These are phyloP conservation scores for Circinella minor DNA, from an alignment of 371 early-diverging fungal genomes.

Conservation along the genomic window DNA sequence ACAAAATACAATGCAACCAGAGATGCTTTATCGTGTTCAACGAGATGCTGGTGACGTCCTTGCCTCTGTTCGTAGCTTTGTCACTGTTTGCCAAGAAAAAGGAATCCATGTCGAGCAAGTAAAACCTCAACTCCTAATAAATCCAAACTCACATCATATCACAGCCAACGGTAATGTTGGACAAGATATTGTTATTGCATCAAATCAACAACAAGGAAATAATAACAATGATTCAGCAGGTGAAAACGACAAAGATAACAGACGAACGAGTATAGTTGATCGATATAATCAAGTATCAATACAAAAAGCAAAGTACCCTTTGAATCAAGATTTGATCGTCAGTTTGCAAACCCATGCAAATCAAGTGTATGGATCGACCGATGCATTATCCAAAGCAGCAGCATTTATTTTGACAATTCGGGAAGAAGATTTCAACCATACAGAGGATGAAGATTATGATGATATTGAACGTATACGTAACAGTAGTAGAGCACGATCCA, in stretches of 20 bases:
- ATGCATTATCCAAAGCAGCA: conserved; percentile 42
- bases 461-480: conserved; percentile 11
- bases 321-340: conserved; percentile 52
- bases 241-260: conserved; percentile 1
- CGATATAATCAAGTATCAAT: conserved; percentile 12
- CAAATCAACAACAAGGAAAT: not conserved
- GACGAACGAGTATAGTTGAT: conserved; percentile 12
- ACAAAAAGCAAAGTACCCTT: conserved; percentile 40
- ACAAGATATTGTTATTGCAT: not conserved
- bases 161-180: not conserved
- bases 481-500: conserved; percentile 34
- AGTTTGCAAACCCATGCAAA: conserved; percentile 52
- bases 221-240: not conserved
- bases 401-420: conserved; percentile 25
- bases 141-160: not conserved
- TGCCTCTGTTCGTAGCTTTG: conserved; percentile 77
- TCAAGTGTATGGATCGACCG: conserved; percentile 49
- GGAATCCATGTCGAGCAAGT: conserved; percentile 37
- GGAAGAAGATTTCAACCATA: not conserved
- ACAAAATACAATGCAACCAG: conserved; percentile 62
- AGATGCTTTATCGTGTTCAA: conserved; percentile 35
- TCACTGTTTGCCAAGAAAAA: conserved; percentile 42
- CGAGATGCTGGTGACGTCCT: conserved; percentile 68
- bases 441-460: conserved; percentile 1
- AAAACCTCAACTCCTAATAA: conserved; percentile 36